These are phyloP conservation scores for Komagataella pastoris DNA, from an alignment of 805 yeast genomes.

Conservation along the genomic window DNA sequence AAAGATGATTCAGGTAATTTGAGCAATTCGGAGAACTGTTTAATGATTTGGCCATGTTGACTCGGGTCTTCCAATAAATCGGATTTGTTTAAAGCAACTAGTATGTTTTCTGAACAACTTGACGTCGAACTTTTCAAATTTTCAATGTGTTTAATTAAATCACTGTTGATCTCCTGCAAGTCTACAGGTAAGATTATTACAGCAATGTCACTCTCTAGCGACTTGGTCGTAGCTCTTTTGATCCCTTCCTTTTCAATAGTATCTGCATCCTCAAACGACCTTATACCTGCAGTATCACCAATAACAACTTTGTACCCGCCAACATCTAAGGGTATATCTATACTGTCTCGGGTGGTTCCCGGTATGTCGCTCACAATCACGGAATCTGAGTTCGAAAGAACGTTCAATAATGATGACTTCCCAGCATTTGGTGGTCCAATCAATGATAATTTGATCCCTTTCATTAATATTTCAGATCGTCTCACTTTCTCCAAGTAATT, in stretches of 20 bases:
- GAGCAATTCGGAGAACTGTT: slow-evolving; percentile 14
- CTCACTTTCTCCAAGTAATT: slow-evolving; percentile 31
- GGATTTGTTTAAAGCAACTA: slow-evolving; percentile 44
- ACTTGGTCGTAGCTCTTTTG: slow-evolving; percentile 50
- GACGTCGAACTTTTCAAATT: slow-evolving; percentile 11
- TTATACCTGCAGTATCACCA: slow-evolving; percentile 90
- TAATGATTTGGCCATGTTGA: slow-evolving; percentile 7
- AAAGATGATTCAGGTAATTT: slow-evolving; percentile 13
- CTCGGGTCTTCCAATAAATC: slow-evolving; percentile 27
- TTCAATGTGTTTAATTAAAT: slow-evolving; percentile 24
- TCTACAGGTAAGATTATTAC: slow-evolving; percentile 49
- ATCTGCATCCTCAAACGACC: slow-evolving; percentile 35
- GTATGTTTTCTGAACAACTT: slow-evolving; percentile 10
- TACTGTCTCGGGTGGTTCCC: slow-evolving; percentile 87
- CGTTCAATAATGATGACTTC: slow-evolving; percentile 74
- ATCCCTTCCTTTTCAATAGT: slow-evolving; percentile 72
- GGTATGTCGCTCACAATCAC: slow-evolving; percentile 87
- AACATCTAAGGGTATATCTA: slow-evolving; percentile 72
- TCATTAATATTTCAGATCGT: slow-evolving; percentile 47
- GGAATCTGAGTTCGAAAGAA: slow-evolving; percentile 64
- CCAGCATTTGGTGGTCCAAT: slow-evolving; percentile 97
- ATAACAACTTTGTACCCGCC: slow-evolving; percentile 73
- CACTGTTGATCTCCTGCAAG: slow-evolving; percentile 16
- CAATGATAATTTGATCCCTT: slow-evolving; percentile 62
- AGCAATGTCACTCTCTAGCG: slow-evolving; percentile 51